Conservation (phyloP, 208 protist species). For the Wallacemonas sp. region DNA sequence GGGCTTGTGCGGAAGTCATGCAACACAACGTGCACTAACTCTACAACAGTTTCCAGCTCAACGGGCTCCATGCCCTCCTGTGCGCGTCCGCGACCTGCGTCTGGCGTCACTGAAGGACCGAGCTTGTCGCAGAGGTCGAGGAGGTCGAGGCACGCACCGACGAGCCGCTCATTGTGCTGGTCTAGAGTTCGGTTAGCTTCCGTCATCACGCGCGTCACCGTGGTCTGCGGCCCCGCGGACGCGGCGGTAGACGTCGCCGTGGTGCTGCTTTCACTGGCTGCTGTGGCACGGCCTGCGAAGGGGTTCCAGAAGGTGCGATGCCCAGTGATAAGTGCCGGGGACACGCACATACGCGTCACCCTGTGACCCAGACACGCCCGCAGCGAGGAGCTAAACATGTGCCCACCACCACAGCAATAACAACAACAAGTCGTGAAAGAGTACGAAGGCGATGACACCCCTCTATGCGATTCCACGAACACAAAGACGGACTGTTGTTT, state of each 20-base stretch:
- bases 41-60: slow-evolving; percentile 17
- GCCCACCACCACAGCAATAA: background rate
- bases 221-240: background rate
- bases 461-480: background rate
- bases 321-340: background rate
- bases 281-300: slow-evolving; percentile 24
- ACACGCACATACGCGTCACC: background rate
- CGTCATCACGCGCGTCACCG: slow-evolving; percentile 18
- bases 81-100: background rate
- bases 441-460: background rate
- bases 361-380: background rate
- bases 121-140: slow-evolving; percentile 40
- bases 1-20: slow-evolving; percentile 50
- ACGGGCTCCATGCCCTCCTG: slow-evolving; percentile 7
- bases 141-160: slow-evolving; percentile 69
- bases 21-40: slow-evolving; percentile 49
- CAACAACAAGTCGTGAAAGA: no score
- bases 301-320: slow-evolving; percentile 48
- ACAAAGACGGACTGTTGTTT: no score
- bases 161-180: slow-evolving; percentile 63
- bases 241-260: background rate
- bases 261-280: background rate
- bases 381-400: background rate
- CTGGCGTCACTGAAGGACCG: background rate
- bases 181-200: slow-evolving; percentile 44